These are phyloP conservation scores for Colletotrichum sp. DNA, from an alignment of 2,329 filamentous ascomycete species.

Conservation along the genomic window DNA sequence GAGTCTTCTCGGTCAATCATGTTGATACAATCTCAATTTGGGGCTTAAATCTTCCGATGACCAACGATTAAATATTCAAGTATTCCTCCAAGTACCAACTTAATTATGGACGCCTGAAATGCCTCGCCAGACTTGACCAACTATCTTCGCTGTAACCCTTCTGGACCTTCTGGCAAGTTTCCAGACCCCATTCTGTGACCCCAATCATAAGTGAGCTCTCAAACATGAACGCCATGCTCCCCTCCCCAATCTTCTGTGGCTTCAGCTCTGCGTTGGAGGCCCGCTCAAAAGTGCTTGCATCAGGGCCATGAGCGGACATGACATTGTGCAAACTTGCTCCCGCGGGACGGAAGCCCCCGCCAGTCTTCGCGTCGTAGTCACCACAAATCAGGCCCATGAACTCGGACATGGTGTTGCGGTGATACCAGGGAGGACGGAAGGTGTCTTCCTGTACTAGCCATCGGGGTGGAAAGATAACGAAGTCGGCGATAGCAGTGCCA, in stretches of 20 bases:
- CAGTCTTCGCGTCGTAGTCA: conserved; percentile 53
- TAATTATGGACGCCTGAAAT: not conserved
- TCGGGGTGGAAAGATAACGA: conserved; percentile 64
- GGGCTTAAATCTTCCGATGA: fast-evolving
- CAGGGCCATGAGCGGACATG: conserved; percentile 60
- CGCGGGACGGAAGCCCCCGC: conserved; percentile 45
- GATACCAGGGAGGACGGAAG: conserved; percentile 64
- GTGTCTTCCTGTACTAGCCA: conserved; percentile 64
- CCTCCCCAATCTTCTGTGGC: conserved; percentile 47
- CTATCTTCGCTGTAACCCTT: conserved; percentile 69
- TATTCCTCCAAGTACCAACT: not conserved
- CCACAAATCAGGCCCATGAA: conserved; percentile 52
- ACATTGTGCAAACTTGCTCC: conserved; percentile 58
- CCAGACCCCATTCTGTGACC: conserved; percentile 57
- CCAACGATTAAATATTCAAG: not conserved
- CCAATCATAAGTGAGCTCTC: conserved; percentile 55
- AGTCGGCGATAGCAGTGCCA: conserved; percentile 61
- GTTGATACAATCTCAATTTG: not conserved
- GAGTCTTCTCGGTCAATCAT: not conserved
- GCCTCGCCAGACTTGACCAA: conserved; percentile 46
- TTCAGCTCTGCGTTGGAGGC: conserved; percentile 48
- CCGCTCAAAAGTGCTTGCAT: conserved; percentile 49
- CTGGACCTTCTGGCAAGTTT: conserved; percentile 41
- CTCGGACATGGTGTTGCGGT: conserved; percentile 55
- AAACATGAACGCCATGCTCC: conserved; percentile 57